Evolutionary conservation across 352 stramenopile species (phyloP).

Genomic region (Thraustochytrium sp.): DNA sequence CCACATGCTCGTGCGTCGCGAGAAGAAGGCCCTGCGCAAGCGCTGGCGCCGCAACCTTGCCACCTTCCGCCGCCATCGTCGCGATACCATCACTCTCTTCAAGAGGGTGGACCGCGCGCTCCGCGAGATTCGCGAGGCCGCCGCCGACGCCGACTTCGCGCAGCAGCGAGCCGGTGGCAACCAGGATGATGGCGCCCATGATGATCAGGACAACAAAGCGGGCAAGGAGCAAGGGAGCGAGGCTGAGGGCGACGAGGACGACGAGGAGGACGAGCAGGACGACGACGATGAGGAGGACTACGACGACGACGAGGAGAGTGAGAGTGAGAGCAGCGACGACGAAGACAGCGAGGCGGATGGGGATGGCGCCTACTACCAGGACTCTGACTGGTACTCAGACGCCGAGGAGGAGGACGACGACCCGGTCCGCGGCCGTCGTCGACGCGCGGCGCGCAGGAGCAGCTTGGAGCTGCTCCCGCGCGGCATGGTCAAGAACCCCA

Average conservation of each 20-base stretch:
- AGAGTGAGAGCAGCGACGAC: background rate
- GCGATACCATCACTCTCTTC: background rate
- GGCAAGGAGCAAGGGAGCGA: background rate
- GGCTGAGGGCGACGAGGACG: background rate
- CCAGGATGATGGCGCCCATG: background rate
- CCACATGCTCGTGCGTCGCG: background rate
- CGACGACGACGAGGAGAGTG: background rate
- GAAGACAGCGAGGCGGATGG: background rate
- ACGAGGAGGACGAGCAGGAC: background rate
- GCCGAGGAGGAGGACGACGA: background rate
- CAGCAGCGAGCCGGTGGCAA: background rate
- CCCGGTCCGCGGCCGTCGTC: background rate
- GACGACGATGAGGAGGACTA: background rate
- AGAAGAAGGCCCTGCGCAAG: background rate
- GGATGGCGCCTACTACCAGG: background rate
- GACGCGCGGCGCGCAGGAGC: background rate
- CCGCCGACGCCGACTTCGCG: background rate
- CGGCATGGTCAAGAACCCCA: background rate
- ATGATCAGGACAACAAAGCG: background rate
- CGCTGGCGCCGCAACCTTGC: background rate
- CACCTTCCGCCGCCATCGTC: background rate
- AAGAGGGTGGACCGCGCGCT: constrained; percentile 3
- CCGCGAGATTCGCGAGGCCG: background rate
- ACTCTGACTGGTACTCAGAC: constrained; percentile 37
- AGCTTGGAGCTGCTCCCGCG: background rate